Conservation (phyloP, 139 green algal species). For the Trebouxia sp. region DNA sequence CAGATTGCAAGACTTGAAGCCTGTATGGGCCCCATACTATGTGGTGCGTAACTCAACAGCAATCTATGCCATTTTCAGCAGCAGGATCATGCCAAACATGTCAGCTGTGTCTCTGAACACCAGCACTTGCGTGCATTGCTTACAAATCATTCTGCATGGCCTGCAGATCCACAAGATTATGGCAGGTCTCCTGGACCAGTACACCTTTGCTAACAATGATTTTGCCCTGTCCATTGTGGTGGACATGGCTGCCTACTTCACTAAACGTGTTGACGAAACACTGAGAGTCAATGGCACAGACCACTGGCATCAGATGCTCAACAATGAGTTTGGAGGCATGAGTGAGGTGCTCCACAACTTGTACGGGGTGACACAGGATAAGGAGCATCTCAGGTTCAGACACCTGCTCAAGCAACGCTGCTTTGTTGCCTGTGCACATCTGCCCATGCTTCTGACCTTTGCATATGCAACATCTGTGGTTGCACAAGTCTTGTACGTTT, state of each 20-base stretch:
- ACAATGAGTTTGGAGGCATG: constrained; percentile 60
- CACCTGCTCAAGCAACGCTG: too few relatives aligned
- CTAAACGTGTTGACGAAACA: not conserved
- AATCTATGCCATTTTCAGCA: not conserved
- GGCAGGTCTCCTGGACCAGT: constrained; percentile 64
- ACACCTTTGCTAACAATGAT: constrained; percentile 41
- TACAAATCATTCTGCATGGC: not conserved
- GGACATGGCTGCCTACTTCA: constrained; percentile 26
- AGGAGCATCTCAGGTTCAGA: constrained; percentile 38
- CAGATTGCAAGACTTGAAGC: constrained; percentile 50
- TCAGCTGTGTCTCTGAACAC: not conserved
- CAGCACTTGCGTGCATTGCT: not conserved
- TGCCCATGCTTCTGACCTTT: too few relatives aligned
- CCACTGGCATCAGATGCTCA: constrained; percentile 47
- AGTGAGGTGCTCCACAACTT: constrained; percentile 59
- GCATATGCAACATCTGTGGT: too few relatives aligned
- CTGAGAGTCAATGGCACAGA: constrained; percentile 25
- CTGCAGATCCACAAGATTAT: constrained; percentile 77
- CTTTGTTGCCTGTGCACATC: too few relatives aligned
- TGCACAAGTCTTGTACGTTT: too few relatives aligned
- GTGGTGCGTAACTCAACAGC: constrained; percentile 74
- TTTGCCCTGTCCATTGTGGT: constrained; percentile 46
- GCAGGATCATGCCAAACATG: not conserved
- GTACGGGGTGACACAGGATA: constrained; percentile 43
- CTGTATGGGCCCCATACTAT: constrained; percentile 72